Base-by-base conservation (phyloP, 805 yeast species). In the Saturnispora kantuleensis region DNA sequence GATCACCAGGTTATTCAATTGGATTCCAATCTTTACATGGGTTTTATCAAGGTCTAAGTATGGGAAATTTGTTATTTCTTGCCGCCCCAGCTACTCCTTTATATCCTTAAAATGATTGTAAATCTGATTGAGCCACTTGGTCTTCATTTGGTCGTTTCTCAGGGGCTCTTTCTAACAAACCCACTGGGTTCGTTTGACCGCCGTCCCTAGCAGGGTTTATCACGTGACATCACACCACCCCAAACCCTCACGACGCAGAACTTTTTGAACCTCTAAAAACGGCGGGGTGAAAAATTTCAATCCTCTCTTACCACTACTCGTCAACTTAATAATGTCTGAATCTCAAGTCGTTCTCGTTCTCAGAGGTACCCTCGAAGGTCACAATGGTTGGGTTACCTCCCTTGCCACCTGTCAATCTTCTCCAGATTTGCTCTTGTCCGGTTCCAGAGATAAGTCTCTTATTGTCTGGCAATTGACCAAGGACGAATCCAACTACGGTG, bases 331-430 rank as follows among this genome's bases (percentile, higher is more conserved):
- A 12, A 83, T 83, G 89, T 76, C 88, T 72, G 78, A 77, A 65
- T 57, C 54, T 48, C 82, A 78, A 73, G 97, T 89, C 85, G 95
- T 89, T 81, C 81, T 90, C 78, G 96, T 90, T 73, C 85, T 93
- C 73, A 89, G 97, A 83, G 99, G 97, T 72, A 86, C 97, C 81
- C 84, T 93, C 71, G 97, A 90, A 78, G 76, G 87, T 67, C 87
- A 81, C 81, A 79, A 77, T 74, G 87, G 87, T 67, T 90, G 97
- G 97, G 98, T 93, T 67, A 93, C 98, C 58, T 80, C 96, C 70
- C 79, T 93, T 65, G 95, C 97, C 74, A 93, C 97, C 76, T 82
- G 95, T 69, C 84, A 88, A 66, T 88, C 89, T 69, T 86, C 88
- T 81, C 98, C 98, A 74, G 96, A 93, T 74, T 76, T 93, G 68